Percentiles rank a stretch among this genome's conserved stretches.
Evolutionary conservation across 768 basidiomycete species (phyloP).

Genomic region (Chlorophyllum brunneum): DNA sequence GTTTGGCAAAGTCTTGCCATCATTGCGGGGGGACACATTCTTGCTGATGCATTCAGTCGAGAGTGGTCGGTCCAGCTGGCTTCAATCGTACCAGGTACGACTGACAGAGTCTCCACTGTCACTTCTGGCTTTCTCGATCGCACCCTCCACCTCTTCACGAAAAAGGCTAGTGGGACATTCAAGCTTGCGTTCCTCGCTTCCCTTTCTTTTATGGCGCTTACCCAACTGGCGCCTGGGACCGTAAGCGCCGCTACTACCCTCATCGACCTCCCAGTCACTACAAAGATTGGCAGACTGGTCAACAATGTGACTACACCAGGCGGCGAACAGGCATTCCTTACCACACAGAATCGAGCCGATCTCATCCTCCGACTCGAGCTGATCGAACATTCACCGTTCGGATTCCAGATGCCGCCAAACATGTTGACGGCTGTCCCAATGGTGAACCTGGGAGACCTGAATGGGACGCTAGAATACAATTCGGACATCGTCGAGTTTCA

Average conservation of each 20-base stretch:
- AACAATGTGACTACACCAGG: not conserved
- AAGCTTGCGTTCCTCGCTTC: conserved; percentile 10
- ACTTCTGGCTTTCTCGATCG: conserved; percentile 10
- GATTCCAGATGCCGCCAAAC: conserved; percentile 4
- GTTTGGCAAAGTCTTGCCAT: conserved; percentile 8
- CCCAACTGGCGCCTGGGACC: conserved; percentile 5
- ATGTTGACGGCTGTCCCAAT: not conserved
- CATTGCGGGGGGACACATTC: conserved; percentile 5
- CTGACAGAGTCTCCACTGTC: conserved; percentile 9
- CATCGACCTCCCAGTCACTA: not conserved
- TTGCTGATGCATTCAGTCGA: conserved; percentile 10
- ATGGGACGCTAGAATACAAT: conserved; percentile 7
- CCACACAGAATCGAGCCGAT: not conserved
- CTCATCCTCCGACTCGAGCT: conserved; percentile 10
- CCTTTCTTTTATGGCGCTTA: conserved; percentile 5
- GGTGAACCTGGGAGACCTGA: not conserved
- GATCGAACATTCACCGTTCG: conserved; percentile 5
- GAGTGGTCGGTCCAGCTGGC: conserved; percentile 10
- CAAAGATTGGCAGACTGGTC: not conserved
- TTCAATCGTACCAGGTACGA: not conserved
- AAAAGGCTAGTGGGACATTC: conserved; percentile 8
- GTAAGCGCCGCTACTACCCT: conserved; percentile 9
- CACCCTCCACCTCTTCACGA: conserved; percentile 2
- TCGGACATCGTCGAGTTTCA: conserved; percentile 9
- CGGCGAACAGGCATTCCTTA: not conserved